Evolutionary conservation across 768 basidiomycete species (phyloP).

Genomic region (Nidularia pulvinata): DNA sequence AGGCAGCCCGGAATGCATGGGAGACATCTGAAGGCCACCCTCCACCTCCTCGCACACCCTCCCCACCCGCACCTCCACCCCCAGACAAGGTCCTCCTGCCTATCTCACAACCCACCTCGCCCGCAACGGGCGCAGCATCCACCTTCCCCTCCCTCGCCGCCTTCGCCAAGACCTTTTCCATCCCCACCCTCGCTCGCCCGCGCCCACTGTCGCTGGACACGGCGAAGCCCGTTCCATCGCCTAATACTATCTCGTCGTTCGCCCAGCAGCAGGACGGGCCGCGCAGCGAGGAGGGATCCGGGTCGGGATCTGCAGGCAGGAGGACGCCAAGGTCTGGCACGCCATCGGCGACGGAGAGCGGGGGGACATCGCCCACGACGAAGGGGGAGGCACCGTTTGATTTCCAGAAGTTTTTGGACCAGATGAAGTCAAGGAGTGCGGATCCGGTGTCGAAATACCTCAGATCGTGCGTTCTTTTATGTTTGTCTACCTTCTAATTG

Average conservation of each 20-base stretch:
- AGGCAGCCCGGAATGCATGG: slow-evolving; percentile 67
- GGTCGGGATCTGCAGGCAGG: neutral
- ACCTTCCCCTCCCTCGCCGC: slow-evolving; percentile 67
- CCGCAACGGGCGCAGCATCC: slow-evolving; percentile 29
- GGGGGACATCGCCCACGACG: neutral
- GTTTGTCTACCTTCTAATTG: neutral
- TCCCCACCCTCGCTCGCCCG: slow-evolving; percentile 45
- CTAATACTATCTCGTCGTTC: slow-evolving; percentile 53
- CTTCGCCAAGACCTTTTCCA: slow-evolving; percentile 63
- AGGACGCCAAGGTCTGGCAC: neutral
- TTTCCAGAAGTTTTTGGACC: slow-evolving; percentile 93
- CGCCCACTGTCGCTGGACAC: slow-evolving; percentile 63
- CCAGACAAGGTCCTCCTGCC: slow-evolving; percentile 30
- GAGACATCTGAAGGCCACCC: slow-evolving; percentile 60
- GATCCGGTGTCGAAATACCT: slow-evolving; percentile 96
- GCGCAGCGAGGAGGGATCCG: neutral
- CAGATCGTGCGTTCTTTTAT: slow-evolving; percentile 70
- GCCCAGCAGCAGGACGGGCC: slow-evolving; percentile 42
- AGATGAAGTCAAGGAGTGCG: slow-evolving; percentile 86
- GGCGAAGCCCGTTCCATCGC: slow-evolving; percentile 58
- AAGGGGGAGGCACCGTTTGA: slow-evolving; percentile 64
- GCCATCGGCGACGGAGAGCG: neutral
- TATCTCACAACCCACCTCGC: slow-evolving; percentile 19
- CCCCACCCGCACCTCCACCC: slow-evolving; percentile 31
- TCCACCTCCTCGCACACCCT: slow-evolving; percentile 39